These are phyloP conservation scores for Lentinula sp. DNA, from an alignment of 768 basidiomycete species.

Conservation along the genomic window DNA sequence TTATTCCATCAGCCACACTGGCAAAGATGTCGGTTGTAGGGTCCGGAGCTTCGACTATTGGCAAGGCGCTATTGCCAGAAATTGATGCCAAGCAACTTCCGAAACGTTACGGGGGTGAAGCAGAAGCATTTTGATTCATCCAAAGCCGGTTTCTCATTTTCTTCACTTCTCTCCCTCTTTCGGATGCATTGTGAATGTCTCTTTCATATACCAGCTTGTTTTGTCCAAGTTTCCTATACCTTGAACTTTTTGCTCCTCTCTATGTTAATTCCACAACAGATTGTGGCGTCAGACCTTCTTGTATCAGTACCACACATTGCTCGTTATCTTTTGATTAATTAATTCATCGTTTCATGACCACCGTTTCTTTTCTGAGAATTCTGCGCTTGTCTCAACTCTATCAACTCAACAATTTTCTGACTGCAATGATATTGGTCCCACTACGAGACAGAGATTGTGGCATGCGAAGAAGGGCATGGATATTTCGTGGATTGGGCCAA, in stretches of 20 bases:
- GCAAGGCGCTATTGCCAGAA: constrained; percentile 50
- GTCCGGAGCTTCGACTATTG: constrained; percentile 49
- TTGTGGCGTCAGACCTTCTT: not conserved
- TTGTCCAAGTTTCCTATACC: too few species aligned
- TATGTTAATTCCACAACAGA: not conserved
- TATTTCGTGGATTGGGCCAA: not conserved
- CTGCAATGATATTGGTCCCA: too few species aligned
- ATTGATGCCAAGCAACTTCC: constrained; percentile 59
- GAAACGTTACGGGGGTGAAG: constrained; percentile 63
- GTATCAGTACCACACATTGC: not conserved
- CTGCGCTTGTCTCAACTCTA: too few species aligned
- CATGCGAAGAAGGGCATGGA: not conserved
- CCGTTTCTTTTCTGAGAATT: too few species aligned
- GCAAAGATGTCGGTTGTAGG: constrained; percentile 81
- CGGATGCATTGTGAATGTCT: too few species aligned
- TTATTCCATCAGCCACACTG: constrained; percentile 66
- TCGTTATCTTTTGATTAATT: too few species aligned
- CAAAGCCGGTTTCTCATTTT: not conserved
- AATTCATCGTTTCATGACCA: too few species aligned
- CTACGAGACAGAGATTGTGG: too few species aligned
- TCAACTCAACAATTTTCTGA: too few species aligned
- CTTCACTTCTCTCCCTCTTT: not conserved
- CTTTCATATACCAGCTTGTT: too few species aligned
- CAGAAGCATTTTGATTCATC: constrained; percentile 37
- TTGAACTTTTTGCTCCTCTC: not conserved